phyloP scores from a whole-genome alignment of 352 stramenopile species.

The Phytophthora quininea region DNA sequence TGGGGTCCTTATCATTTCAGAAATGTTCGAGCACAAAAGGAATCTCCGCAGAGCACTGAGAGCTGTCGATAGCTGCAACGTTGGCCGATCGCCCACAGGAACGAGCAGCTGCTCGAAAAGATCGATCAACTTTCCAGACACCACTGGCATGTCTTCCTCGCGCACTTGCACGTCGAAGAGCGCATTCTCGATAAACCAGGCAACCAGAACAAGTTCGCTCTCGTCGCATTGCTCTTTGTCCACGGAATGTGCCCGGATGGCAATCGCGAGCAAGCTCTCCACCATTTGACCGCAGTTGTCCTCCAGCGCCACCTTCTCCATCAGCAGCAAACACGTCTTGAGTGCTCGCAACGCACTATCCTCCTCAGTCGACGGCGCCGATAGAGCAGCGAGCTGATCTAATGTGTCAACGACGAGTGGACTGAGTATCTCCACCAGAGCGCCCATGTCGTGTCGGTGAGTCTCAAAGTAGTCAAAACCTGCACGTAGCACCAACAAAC shows the following conservation, averaged over 20 bases:
- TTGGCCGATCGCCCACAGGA: background rate
- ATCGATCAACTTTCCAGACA: constrained; percentile 4
- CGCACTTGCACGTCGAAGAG: background rate
- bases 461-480: constrained; percentile 20
- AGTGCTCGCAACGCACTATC: constrained; percentile 4
- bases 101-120: constrained; percentile 17
- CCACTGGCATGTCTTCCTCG: background rate
- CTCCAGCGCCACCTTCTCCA: constrained; percentile 14
- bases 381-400: background rate
- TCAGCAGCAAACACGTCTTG: constrained; percentile 19
- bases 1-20: constrained; percentile 3
- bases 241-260: background rate
- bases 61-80: background rate
- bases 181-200: background rate
- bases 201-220: background rate
- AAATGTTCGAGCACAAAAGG: constrained; percentile 8
- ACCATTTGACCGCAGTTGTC: background rate
- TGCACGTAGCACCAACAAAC: constrained; percentile 21
- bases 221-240: too few relatives aligned
- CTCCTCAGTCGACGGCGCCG: background rate
- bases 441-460: constrained; percentile 9
- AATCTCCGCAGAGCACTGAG: constrained; percentile 5
- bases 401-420: constrained; percentile 7
- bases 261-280: background rate
- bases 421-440: constrained; percentile 11